Percentiles rank a stretch among this genome's conserved stretches.
These are phyloP conservation scores for Lumnitzera racemosa DNA, from an alignment of 345 rosid genomes.

Conservation along the genomic window DNA sequence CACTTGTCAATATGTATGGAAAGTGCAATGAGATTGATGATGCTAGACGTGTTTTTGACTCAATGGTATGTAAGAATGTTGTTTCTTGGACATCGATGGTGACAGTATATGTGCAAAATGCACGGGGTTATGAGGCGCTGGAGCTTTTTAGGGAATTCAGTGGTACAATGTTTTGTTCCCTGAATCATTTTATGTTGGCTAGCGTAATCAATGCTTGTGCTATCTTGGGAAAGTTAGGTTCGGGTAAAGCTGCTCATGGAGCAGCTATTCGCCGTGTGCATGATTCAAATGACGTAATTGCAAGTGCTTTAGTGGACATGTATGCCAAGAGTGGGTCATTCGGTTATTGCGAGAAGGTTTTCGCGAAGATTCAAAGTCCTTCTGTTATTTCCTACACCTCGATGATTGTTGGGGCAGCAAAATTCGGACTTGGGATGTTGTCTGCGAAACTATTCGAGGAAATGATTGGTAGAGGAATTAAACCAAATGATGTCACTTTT, in stretches of 20 bases:
- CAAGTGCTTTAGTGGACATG: constrained; percentile 71
- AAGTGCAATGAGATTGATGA: constrained; percentile 65
- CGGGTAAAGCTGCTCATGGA: constrained; percentile 60
- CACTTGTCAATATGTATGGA: constrained; percentile 87
- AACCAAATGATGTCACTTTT: constrained; percentile 66
- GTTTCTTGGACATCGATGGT: constrained; percentile 83
- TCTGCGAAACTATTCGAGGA: constrained; percentile 38
- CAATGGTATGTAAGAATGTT: constrained; percentile 47
- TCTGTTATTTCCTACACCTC: constrained; percentile 65
- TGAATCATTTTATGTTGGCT: constrained; percentile 63
- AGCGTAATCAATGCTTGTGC: constrained; percentile 69
- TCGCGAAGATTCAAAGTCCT: constrained; percentile 36
- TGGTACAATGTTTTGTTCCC: constrained; percentile 11
- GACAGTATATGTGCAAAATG: constrained; percentile 62
- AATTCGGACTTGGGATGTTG: constrained; percentile 45
- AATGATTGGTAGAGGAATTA: constrained; percentile 48
- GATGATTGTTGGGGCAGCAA: constrained; percentile 56
- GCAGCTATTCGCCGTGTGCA: constrained; percentile 39
- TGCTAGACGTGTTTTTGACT: constrained; percentile 59
- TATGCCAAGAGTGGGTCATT: constrained; percentile 68
- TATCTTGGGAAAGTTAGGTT: constrained; percentile 50
- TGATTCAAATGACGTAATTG: constrained; percentile 46
- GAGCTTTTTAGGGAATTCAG: constrained; percentile 45
- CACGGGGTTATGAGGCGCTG: constrained; percentile 58
- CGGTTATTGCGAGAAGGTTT: constrained; percentile 46